These are phyloP conservation scores for Phytopythium ostracodes DNA, from an alignment of 352 stramenopile species.

Conservation along the genomic window DNA sequence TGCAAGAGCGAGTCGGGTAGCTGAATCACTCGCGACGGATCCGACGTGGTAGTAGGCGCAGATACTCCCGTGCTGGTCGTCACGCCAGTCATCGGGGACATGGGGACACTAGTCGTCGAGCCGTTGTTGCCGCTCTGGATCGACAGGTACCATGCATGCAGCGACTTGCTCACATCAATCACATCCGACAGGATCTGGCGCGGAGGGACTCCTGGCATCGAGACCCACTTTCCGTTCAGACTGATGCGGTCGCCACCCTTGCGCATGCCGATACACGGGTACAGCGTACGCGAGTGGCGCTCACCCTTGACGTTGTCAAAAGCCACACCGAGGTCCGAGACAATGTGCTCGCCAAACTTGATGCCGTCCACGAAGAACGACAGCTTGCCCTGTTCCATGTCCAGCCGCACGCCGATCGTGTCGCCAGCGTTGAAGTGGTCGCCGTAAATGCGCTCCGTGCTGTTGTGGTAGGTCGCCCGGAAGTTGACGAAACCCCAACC, in stretches of 20 bases:
- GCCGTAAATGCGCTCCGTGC: slow-evolving; percentile 87
- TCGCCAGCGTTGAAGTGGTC: slow-evolving; percentile 93
- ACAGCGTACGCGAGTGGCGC: slow-evolving; percentile 87
- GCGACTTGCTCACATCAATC: slow-evolving; percentile 87
- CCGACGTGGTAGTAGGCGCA: not conserved
- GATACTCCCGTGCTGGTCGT: slow-evolving; percentile 6
- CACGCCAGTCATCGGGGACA: not conserved
- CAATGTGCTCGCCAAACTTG: slow-evolving; percentile 99
- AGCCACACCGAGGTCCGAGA: slow-evolving; percentile 96
- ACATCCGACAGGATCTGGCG: slow-evolving; percentile 77
- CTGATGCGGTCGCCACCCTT: slow-evolving; percentile 95
- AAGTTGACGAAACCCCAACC: slow-evolving; percentile 98
- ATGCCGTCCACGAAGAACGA: slow-evolving; percentile 99
- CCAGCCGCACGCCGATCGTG: slow-evolving; percentile 97
- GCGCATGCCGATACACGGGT: slow-evolving; percentile 95
- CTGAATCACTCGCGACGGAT: slow-evolving; percentile 16
- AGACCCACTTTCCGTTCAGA: slow-evolving; percentile 94
- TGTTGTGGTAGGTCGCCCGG: slow-evolving; percentile 92
- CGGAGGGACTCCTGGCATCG: slow-evolving; percentile 71
- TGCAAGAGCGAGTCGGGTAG: slow-evolving; percentile 56
- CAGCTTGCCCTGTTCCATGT: slow-evolving; percentile 97
- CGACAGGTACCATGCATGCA: slow-evolving; percentile 80
- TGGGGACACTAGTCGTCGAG: not conserved
- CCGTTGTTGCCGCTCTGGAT: slow-evolving; percentile 22
- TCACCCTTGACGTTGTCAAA: slow-evolving; percentile 93